phyloP scores from a whole-genome alignment of 116 monocot species.

The Cymodocea nodosa region DNA sequence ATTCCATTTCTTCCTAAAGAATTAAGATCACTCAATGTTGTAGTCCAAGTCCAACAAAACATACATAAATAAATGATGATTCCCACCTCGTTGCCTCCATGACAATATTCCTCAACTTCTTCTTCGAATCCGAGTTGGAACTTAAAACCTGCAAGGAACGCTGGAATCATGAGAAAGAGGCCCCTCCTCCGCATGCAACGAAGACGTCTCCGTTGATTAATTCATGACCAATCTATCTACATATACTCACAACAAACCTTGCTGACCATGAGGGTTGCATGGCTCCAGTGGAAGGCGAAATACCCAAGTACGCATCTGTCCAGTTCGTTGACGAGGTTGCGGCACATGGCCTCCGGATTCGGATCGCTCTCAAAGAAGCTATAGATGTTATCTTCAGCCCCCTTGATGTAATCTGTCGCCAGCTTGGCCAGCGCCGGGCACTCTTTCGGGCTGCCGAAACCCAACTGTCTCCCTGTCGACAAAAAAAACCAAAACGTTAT shows the following conservation, averaged over 20 bases:
- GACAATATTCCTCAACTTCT: conserved; percentile 61
- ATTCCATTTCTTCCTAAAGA: no score
- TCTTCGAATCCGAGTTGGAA: conserved; percentile 23
- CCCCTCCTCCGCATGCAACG: neutral
- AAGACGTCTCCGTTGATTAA: neutral
- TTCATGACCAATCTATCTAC: no score
- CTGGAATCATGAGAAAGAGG: no score
- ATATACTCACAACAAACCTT: conserved; percentile 27
- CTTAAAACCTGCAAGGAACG: conserved; percentile 28
- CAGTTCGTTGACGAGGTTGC: conserved; percentile 62
- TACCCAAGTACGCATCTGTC: conserved; percentile 89
- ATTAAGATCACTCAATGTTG: no score
- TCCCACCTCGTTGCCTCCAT: conserved; percentile 82
- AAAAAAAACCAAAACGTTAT: neutral
- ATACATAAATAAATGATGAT: no score
- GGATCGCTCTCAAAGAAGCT: conserved; percentile 22
- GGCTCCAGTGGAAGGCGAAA: conserved; percentile 81
- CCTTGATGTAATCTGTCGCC: conserved; percentile 47
- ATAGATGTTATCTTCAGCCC: conserved; percentile 55
- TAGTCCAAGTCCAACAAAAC: no score
- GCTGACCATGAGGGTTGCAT: conserved; percentile 43
- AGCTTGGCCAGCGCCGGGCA: conserved; percentile 61
- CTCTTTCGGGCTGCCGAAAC: conserved; percentile 38
- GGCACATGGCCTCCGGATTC: conserved; percentile 39
- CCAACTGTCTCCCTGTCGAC: conserved; percentile 76